Conservation (phyloP, 257 asterid genomes). For the Misopates orontium region DNA sequence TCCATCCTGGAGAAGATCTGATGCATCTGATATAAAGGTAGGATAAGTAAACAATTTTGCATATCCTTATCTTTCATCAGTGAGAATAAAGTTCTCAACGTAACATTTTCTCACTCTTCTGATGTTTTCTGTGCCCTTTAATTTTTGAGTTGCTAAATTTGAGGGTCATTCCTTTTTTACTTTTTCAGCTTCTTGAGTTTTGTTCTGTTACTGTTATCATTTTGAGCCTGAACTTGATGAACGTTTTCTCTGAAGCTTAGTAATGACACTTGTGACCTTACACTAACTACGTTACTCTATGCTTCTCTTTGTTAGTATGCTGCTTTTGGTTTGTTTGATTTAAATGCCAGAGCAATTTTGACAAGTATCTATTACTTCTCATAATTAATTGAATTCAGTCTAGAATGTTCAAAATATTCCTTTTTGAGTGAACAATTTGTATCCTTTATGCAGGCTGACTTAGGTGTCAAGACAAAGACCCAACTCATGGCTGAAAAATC, state of each 20-base stretch:
- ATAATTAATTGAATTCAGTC: conserved; percentile 8
- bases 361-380: background rate
- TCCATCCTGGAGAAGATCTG: conserved; percentile 86
- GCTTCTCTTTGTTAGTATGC: conserved; percentile 2
- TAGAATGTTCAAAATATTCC: background rate
- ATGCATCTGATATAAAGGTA: conserved; percentile 89
- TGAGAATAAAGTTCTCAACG: conserved; percentile 5
- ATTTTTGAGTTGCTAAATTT: conserved; percentile 9
- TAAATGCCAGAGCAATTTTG: too few species aligned
- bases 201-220: background rate
- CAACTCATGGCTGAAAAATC: conserved; percentile 99
- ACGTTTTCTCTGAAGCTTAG: conserved; percentile 22
- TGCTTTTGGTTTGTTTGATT: conserved; percentile 15
- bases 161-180: conserved; percentile 10
- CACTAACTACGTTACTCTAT: conserved; percentile 12
- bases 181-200: background rate
- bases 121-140: background rate
- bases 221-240: conserved; percentile 8
- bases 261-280: background rate
- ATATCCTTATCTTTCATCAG: conserved; percentile 16
- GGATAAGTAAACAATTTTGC: conserved; percentile 23
- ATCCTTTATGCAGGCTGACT: conserved; percentile 76
- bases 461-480: conserved; percentile 99
- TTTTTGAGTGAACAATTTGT: conserved; percentile 11
- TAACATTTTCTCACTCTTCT: background rate